Evolutionary conservation across 129 eudicot species (phyloP).

Genomic region (Flaveria linearis): DNA sequence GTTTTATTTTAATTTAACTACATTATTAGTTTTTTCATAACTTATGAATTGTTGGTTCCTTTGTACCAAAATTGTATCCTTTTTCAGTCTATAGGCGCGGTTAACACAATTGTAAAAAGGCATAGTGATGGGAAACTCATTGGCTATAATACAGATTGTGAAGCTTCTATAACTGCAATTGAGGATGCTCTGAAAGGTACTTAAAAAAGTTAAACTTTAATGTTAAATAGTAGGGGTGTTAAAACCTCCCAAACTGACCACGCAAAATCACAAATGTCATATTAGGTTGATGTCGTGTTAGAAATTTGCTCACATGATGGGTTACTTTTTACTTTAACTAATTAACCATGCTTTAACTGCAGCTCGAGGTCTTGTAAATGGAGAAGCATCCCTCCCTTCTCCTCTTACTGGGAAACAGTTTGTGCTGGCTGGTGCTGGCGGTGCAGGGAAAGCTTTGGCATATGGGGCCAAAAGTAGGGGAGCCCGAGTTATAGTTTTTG

Average conservation of each 20-base stretch:
- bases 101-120: slow-evolving; percentile 67
- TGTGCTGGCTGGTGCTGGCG: slow-evolving; percentile 85
- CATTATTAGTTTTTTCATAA: background rate
- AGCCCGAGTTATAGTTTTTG: slow-evolving; percentile 56
- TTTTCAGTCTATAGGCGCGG: slow-evolving; percentile 81
- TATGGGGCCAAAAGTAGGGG: slow-evolving; percentile 81
- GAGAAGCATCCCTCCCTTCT: slow-evolving; percentile 47
- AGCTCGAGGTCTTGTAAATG: slow-evolving; percentile 52
- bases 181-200: slow-evolving; percentile 83
- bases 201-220: background rate
- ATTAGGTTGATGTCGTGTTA: no score
- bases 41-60: slow-evolving; percentile 9
- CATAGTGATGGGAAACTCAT: slow-evolving; percentile 68
- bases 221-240: background rate
- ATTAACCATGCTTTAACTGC: background rate
- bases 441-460: slow-evolving; percentile 89
- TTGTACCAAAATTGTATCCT: slow-evolving; percentile 23
- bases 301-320: background rate
- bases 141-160: slow-evolving; percentile 87
- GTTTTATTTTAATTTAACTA: background rate
- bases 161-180: slow-evolving; percentile 75
- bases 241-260: no score
- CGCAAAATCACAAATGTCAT: no score
- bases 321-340: no score
- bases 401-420: slow-evolving; percentile 63